phyloP scores from a whole-genome alignment of 148 eudicot species.

The Amaranthus hypochondriacus region DNA sequence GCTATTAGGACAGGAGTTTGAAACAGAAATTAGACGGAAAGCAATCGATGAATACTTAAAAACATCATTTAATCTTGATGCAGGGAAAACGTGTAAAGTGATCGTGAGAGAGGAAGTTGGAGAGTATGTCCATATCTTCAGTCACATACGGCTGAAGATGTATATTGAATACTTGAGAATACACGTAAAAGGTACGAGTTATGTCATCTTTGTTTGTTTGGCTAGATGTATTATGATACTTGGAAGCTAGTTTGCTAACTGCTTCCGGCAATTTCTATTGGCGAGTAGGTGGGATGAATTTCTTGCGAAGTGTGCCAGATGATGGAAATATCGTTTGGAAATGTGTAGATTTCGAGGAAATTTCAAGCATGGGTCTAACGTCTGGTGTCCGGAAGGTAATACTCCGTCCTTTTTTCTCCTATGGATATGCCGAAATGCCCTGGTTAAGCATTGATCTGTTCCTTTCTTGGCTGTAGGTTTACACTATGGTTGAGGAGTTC shows the following conservation, averaged over 20 bases:
- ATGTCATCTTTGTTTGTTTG: not conserved
- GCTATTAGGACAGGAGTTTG: constrained; percentile 48
- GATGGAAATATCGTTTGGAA: constrained; percentile 51
- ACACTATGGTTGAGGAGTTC: constrained; percentile 70
- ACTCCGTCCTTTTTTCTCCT: not conserved
- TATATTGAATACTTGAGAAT: constrained; percentile 62
- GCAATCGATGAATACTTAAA: constrained; percentile 57
- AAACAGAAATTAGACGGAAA: constrained; percentile 44
- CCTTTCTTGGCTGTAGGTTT: constrained; percentile 49
- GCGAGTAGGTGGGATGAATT: constrained; percentile 38
- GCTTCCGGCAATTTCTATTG: constrained; percentile 18
- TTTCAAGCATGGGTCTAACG: constrained; percentile 84
- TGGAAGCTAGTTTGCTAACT: not conserved
- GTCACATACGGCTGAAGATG: constrained; percentile 95
- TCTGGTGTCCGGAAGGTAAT: constrained; percentile 95
- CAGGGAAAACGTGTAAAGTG: constrained; percentile 38
- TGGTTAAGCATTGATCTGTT: constrained; percentile 1
- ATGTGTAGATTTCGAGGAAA: constrained; percentile 52
- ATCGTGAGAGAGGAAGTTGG: constrained; percentile 76
- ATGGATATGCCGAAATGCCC: not conserved
- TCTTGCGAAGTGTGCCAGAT: constrained; percentile 29
- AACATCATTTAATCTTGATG: constrained; percentile 50
- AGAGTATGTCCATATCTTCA: constrained; percentile 72
- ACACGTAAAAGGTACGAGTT: constrained; percentile 50
- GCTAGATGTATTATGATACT: not conserved